These are phyloP conservation scores for Ilyonectria sp. DNA, from an alignment of 2,329 filamentous ascomycete genomes.

Conservation along the genomic window DNA sequence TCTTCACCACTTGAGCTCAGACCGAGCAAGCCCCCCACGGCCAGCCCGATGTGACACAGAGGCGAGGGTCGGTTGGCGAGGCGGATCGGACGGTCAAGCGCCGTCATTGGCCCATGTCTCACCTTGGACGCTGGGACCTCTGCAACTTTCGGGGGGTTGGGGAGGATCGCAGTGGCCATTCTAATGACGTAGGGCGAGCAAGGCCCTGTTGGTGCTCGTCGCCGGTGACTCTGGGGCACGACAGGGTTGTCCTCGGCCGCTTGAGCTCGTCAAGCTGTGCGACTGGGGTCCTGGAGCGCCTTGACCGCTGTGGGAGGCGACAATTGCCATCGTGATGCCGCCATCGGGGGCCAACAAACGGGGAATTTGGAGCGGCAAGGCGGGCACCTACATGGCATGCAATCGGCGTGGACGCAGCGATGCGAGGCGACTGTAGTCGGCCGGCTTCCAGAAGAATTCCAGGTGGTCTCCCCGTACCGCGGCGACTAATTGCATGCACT, in stretches of 20 bases:
- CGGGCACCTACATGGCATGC: slow-evolving; percentile 1
- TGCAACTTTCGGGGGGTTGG: slow-evolving; percentile 35
- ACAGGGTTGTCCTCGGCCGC: slow-evolving; percentile 42
- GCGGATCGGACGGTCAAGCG: slow-evolving; percentile 29
- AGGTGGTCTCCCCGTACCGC: slow-evolving; percentile 36
- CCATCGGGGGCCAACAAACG: slow-evolving; percentile 33
- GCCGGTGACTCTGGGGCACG: slow-evolving; percentile 41
- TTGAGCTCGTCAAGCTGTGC: slow-evolving; percentile 25
- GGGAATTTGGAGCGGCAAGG: not conserved
- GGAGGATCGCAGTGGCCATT: slow-evolving; percentile 38
- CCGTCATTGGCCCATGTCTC: slow-evolving; percentile 42
- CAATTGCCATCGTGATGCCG: slow-evolving; percentile 38
- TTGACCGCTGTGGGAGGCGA: slow-evolving; percentile 35
- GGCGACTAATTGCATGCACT: slow-evolving; percentile 30
- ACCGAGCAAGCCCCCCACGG: slow-evolving; percentile 43
- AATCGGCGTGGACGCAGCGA: not conserved
- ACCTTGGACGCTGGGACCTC: slow-evolving; percentile 30
- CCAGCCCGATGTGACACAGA: slow-evolving; percentile 43
- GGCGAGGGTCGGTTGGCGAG: slow-evolving; percentile 24
- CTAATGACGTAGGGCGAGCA: slow-evolving; percentile 44
- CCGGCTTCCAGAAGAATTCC: slow-evolving; percentile 48
- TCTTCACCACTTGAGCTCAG: slow-evolving; percentile 23
- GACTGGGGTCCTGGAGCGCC: slow-evolving; percentile 37
- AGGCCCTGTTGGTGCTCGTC: slow-evolving; percentile 27
- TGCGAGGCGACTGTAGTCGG: slow-evolving; percentile 33